Evolutionary conservation across 352 stramenopile species (phyloP).

Genomic region (Thalassiosira ordinaria): DNA sequence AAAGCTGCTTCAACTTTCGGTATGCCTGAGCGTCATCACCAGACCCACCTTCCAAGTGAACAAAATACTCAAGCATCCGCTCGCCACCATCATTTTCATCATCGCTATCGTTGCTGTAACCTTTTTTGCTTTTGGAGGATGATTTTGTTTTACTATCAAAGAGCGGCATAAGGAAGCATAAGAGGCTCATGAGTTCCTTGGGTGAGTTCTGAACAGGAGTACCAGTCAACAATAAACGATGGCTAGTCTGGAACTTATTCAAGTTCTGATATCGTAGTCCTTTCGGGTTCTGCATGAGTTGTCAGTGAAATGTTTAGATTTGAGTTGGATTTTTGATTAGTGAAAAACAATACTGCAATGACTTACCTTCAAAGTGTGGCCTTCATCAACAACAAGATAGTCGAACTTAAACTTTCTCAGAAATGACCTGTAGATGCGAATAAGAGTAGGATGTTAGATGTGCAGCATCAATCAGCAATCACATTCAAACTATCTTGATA

Average conservation of each 20-base stretch:
- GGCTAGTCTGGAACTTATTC: constrained; percentile 66
- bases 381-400: constrained; percentile 96
- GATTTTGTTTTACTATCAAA: constrained; percentile 64
- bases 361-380: constrained; percentile 93
- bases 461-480: too few relatives aligned
- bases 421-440: constrained; percentile 69
- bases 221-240: constrained; percentile 79
- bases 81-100: constrained; percentile 65
- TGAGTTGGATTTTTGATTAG: too few relatives aligned
- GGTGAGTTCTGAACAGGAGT: constrained; percentile 77
- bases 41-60: constrained; percentile 64
- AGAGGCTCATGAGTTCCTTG: constrained; percentile 78
- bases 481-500: too few relatives aligned
- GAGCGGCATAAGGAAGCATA: constrained; percentile 84
- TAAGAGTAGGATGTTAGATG: too few relatives aligned
- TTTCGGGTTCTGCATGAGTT: constrained; percentile 57
- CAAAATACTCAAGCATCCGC: constrained; percentile 83
- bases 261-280: constrained; percentile 74
- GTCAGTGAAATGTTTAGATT: too few relatives aligned
- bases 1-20: constrained; percentile 88
- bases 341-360: not conserved
- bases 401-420: constrained; percentile 78
- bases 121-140: constrained; percentile 37
- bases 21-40: constrained; percentile 57
- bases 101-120: constrained; percentile 53